Percentiles rank a stretch among this genome's conserved stretches.
Evolutionary conservation across 2,329 filamentous ascomycete species (phyloP).

Genomic region (Didymella pomorum): DNA sequence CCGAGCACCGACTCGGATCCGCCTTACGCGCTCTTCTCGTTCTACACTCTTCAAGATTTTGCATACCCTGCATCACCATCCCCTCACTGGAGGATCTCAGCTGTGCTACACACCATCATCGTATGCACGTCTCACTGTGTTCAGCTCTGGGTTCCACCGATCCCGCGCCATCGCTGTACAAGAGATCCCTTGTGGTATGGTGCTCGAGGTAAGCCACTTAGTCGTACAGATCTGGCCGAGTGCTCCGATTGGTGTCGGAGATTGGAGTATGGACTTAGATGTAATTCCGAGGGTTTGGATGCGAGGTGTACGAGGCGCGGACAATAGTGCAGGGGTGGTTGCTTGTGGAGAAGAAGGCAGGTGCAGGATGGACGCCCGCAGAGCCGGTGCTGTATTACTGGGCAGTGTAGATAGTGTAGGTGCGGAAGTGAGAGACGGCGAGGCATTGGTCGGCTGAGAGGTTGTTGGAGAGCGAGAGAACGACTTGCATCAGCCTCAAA

Average conservation of each 20-base stretch:
- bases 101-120: conserved; percentile 16
- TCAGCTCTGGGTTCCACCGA: conserved; percentile 28
- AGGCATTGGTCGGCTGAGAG: not conserved
- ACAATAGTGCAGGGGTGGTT: not conserved
- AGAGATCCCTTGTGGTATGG: conserved; percentile 29
- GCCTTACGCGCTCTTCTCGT: conserved; percentile 16
- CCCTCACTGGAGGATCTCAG: conserved; percentile 4
- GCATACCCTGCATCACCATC: conserved; percentile 2
- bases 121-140: conserved; percentile 36
- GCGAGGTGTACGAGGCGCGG: not conserved
- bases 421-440: not conserved
- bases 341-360: not conserved
- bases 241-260: conserved; percentile 42
- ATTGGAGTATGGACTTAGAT: conserved; percentile 9
- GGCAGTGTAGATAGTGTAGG: not conserved
- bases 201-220: conserved; percentile 10
- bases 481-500: no score
- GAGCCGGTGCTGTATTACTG: not conserved
- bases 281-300: not conserved
- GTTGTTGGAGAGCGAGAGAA: no score
- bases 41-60: conserved; percentile 18
- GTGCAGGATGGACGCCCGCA: not conserved
- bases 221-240: conserved; percentile 28
- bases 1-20: conserved; percentile 1
- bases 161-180: conserved; percentile 27